Conservation (phyloP, 108 stramenopile species). For the Cyclostephanos invisitatus region DNA sequence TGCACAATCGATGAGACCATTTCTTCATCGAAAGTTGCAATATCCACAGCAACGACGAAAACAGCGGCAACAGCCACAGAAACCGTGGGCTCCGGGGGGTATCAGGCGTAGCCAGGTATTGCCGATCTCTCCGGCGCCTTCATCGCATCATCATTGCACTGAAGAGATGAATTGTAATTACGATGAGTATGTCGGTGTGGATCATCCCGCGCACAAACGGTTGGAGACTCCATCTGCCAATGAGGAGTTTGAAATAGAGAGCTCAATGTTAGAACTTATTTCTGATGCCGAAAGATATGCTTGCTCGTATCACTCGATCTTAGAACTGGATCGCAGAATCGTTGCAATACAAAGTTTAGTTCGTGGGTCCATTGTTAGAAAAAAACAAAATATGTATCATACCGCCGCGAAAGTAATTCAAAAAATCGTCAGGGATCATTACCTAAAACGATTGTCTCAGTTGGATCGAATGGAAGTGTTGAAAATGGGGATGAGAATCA, state of each 20-base stretch:
- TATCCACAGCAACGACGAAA: neutral
- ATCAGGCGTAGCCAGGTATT: too few relatives aligned
- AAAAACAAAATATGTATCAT: conserved; percentile 6
- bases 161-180: neutral
- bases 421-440: conserved; percentile 8
- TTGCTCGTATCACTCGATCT: neutral
- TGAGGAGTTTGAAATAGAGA: neutral
- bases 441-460: conserved; percentile 1
- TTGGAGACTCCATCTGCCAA: neutral
- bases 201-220: neutral
- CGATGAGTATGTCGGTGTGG: neutral
- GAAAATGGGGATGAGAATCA: neutral
- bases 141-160: neutral
- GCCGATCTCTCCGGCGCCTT: neutral
- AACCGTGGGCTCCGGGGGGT: too few relatives aligned
- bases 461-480: neutral
- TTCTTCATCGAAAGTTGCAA: neutral
- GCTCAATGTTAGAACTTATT: conserved; percentile 5
- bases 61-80: neutral
- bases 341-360: conserved; percentile 12
- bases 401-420: conserved; percentile 14
- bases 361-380: conserved; percentile 11
- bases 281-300: neutral
- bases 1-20: neutral
- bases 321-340: conserved; percentile 2